These are phyloP conservation scores for Piedraia hortae DNA, from an alignment of 2,329 filamentous ascomycete genomes.

Conservation along the genomic window DNA sequence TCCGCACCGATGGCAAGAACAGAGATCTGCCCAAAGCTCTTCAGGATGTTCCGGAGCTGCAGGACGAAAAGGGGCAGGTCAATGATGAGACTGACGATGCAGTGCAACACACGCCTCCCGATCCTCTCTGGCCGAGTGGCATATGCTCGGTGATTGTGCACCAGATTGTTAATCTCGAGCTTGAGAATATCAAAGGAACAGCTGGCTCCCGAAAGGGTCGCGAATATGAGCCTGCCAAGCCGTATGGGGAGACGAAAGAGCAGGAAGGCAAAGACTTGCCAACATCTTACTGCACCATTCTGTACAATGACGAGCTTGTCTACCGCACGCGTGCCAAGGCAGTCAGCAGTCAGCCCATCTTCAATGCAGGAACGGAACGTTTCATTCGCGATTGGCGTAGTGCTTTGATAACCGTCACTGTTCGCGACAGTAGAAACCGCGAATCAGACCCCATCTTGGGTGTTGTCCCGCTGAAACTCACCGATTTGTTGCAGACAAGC, in stretches of 20 bases:
- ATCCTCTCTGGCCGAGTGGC: conserved; percentile 87
- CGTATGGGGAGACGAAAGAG: conserved; percentile 62
- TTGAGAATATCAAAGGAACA: conserved; percentile 74
- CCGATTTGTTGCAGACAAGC: conserved; percentile 62
- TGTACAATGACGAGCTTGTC: conserved; percentile 64
- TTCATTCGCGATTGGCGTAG: conserved; percentile 89
- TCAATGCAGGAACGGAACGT: conserved; percentile 82
- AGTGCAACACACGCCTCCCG: conserved; percentile 68
- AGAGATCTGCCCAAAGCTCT: conserved; percentile 46
- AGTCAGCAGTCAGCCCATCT: conserved; percentile 80
- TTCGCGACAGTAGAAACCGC: conserved; percentile 65
- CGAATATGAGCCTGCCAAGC: conserved; percentile 70
- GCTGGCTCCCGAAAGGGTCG: conserved; percentile 53
- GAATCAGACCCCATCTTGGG: conserved; percentile 89
- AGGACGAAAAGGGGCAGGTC: conserved; percentile 64
- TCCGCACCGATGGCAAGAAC: conserved; percentile 71
- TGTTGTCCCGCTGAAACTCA: conserved; percentile 65
- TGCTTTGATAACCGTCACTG: conserved; percentile 58
- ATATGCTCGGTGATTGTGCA: conserved; percentile 68
- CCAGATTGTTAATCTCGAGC: conserved; percentile 80
- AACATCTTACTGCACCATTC: conserved; percentile 78
- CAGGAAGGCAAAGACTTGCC: conserved; percentile 58
- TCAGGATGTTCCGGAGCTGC: conserved; percentile 44
- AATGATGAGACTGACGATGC: conserved; percentile 54
- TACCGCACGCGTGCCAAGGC: conserved; percentile 93